Percentiles rank a stretch among this genome's conserved stretches.
Evolutionary conservation across 164 flowering plant species (phyloP).

Genomic region (Brasenia schreberi): DNA sequence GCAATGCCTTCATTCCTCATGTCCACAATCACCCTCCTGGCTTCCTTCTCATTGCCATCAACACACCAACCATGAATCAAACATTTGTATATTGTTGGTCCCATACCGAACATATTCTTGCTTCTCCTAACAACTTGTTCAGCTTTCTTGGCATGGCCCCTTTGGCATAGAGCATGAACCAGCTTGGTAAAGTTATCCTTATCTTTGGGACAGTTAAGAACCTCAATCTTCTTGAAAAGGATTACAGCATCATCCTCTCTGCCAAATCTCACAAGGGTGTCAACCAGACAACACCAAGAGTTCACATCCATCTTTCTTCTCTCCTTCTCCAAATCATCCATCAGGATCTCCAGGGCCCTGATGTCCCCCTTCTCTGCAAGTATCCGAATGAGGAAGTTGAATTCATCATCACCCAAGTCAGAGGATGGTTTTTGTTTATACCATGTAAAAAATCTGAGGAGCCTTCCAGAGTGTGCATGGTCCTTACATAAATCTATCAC

Average conservation of each 20-base stretch:
- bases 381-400: conserved; percentile 38
- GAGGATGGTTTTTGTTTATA: conserved; percentile 17
- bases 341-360: conserved; percentile 40
- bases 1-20: conserved; percentile 38
- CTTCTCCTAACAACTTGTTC: conserved; percentile 46
- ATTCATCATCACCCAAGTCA: conserved; percentile 29
- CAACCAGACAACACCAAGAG: conserved; percentile 46
- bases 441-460: conserved; percentile 71
- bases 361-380: conserved; percentile 45
- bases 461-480: conserved; percentile 47
- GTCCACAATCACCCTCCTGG: conserved; percentile 39
- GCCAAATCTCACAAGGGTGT: conserved; percentile 42
- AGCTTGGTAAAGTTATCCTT: conserved; percentile 28
- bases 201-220: conserved; percentile 47
- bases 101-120: conserved; percentile 25
- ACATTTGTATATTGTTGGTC: conserved; percentile 32
- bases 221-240: conserved; percentile 55
- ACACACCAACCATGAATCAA: conserved; percentile 56
- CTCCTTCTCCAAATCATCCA: conserved; percentile 40
- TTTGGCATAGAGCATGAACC: conserved; percentile 52
- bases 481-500: conserved; percentile 37
- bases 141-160: conserved; percentile 63
- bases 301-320: conserved; percentile 33
- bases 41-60: conserved; percentile 46
- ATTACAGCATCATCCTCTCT: conserved; percentile 67